These are phyloP conservation scores for Macrolepiota fuliginosa DNA, from an alignment of 768 basidiomycete genomes.

Conservation along the genomic window DNA sequence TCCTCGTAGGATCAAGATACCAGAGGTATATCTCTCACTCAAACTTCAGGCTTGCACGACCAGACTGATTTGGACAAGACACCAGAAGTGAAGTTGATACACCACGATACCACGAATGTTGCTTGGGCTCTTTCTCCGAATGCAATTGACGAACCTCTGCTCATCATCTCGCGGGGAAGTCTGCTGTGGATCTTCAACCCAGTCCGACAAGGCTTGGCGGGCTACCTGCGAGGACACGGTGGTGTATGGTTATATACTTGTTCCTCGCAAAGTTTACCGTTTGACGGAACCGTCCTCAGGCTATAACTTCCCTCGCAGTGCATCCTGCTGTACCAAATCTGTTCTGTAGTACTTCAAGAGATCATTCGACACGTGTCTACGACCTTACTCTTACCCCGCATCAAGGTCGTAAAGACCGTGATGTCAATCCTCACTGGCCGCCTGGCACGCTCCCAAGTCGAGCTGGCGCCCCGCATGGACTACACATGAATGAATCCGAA, in stretches of 20 bases:
- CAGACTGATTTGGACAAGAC: neutral
- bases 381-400: constrained; percentile 41
- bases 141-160: constrained; percentile 50
- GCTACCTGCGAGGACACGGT: constrained; percentile 67
- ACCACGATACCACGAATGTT: constrained; percentile 36
- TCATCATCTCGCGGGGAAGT: constrained; percentile 53
- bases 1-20: constrained; percentile 36
- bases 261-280: constrained; percentile 1
- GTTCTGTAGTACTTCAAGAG: constrained; percentile 71
- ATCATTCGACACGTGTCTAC: constrained; percentile 69
- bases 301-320: constrained; percentile 67
- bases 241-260: constrained; percentile 44
- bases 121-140: constrained; percentile 57
- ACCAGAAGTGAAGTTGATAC: constrained; percentile 17
- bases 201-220: constrained; percentile 33
- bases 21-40: constrained; percentile 24
- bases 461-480: constrained; percentile 69
- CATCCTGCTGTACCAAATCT: constrained; percentile 58
- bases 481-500: constrained; percentile 57
- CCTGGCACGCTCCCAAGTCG: constrained; percentile 45
- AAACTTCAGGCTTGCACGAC: neutral
- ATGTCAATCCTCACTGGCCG: constrained; percentile 58
- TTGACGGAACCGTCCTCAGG: constrained; percentile 25
- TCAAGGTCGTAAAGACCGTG: constrained; percentile 9
- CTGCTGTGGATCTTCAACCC: constrained; percentile 57